Evolutionary conservation across 192 early-diverging fungal genomes (phyloP), one percentile per base, ranked within the genome.

Genomic region (Chytriomyces sp.): DNA sequence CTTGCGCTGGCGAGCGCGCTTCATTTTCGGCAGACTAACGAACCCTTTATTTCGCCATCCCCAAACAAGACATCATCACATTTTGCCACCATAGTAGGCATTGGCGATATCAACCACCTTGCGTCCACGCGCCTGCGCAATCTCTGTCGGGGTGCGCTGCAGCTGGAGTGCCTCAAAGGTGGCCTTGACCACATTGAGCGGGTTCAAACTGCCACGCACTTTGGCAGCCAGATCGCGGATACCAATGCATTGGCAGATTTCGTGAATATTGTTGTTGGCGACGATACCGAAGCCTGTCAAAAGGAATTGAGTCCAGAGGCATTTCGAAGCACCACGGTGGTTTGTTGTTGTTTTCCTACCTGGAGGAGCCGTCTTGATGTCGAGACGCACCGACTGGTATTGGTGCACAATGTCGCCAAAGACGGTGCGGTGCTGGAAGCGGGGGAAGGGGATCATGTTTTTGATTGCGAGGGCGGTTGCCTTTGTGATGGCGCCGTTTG

Each of bases 181-280:
- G 6, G 89, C 91, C 85, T 99, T 97, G 85, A 99, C 89, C 34
- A 99, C 95, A 79, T 99, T 99, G 93, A 99, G 93, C 3, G 94
- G 94, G 78, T 95, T 98, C 40, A 86, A 84, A n/a, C 94, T 96
- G 3, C 96, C 95, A 68, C 84, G 78, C 34, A 98, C 90, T 79
- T 98, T 98, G 55, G 88, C 92, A 37, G 91, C 85, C 69, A 98
- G 64, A 82, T 99, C 98, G 61, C 91, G 89, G 75, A 98, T 94
- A 33, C 98, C 98, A 33, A 93, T 78, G 75, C 94, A 96, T 61
- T 93, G 85, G 77, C 91, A 96, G 60, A 99, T 88, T 81, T 98
- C 95, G 85, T 99, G 95, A 75, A 99, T 91, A 64, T 92, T 85
- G 62, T 91, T 93, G 81, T 95, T 94, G 44, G 92, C 89, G n/a